phyloP scores from a whole-genome alignment of 768 basidiomycete species.

The Suillus subalutaceus region DNA sequence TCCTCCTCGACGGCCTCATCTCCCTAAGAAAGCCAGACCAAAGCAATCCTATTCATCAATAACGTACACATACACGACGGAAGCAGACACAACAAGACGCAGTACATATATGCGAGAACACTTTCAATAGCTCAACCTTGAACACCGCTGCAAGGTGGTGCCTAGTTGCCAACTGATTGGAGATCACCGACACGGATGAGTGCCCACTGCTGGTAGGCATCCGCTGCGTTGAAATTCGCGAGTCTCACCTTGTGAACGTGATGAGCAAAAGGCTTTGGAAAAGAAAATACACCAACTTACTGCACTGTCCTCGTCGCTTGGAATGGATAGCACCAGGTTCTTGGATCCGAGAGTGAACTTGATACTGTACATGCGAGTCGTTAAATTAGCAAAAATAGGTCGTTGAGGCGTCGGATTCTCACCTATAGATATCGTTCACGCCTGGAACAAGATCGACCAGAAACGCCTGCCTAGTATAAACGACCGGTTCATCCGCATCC shows the following conservation, averaged over 20 bases:
- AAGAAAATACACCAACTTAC: neutral
- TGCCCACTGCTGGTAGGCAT: neutral
- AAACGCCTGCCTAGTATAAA: neutral
- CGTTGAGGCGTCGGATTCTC: neutral
- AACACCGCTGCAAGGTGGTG: neutral
- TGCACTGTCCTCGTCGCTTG: neutral
- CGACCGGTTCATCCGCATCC: neutral
- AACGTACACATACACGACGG: neutral
- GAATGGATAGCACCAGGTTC: neutral
- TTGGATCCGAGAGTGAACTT: neutral
- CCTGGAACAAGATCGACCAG: neutral
- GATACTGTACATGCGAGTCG: neutral
- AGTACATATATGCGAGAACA: neutral
- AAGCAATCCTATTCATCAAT: neutral
- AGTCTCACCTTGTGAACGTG: neutral
- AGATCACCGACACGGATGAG: no score
- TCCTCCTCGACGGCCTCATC: neutral
- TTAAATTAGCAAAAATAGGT: neutral
- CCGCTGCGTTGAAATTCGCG: neutral
- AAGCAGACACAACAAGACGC: neutral
- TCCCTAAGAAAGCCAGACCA: neutral
- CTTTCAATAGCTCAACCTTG: neutral
- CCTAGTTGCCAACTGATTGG: neutral
- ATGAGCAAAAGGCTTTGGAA: neutral
- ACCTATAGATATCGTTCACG: neutral